phyloP scores from a whole-genome alignment of 2,329 filamentous ascomycete genomes.

The Thermothelomyces thermophilus region DNA sequence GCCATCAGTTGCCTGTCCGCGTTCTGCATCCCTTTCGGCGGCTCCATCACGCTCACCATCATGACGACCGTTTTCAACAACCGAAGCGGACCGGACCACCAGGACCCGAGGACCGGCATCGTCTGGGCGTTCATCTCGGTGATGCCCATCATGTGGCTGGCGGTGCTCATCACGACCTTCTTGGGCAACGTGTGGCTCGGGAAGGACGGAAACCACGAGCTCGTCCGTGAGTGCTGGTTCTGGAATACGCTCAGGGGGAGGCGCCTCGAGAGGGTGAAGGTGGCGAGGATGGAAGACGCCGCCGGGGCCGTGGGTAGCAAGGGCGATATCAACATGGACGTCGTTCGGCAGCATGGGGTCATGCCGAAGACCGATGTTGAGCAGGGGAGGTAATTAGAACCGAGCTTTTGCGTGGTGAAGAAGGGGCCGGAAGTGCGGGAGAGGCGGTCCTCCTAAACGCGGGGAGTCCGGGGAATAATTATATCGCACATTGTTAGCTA shows the following conservation, averaged over 20 bases:
- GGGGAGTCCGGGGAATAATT: too few relatives aligned
- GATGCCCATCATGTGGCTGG: slow-evolving; percentile 48
- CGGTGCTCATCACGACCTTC: slow-evolving; percentile 26
- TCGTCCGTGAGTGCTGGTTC: slow-evolving; percentile 22
- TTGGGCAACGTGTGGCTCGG: slow-evolving; percentile 32
- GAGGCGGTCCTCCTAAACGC: too few relatives aligned
- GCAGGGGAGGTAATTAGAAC: neutral
- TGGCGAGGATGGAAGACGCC: slow-evolving; percentile 4
- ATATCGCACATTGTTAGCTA: too few relatives aligned
- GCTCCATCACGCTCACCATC: slow-evolving; percentile 57
- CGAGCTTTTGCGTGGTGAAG: too few relatives aligned
- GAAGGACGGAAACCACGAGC: slow-evolving; percentile 24
- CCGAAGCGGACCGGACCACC: slow-evolving; percentile 21
- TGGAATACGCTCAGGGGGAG: slow-evolving; percentile 19
- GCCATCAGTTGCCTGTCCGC: slow-evolving; percentile 53
- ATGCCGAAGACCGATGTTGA: neutral
- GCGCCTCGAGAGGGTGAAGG: slow-evolving; percentile 17
- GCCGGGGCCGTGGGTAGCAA: neutral
- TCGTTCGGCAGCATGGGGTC: neutral
- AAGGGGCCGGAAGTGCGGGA: too few relatives aligned
- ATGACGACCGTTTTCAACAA: slow-evolving; percentile 68
- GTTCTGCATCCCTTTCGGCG: slow-evolving; percentile 56
- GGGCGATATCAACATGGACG: neutral
- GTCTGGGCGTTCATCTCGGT: slow-evolving; percentile 60
- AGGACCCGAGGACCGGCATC: slow-evolving; percentile 41